Evolutionary conservation across 371 early-diverging fungal genomes (phyloP).

Genomic region (Apophysomyces elegans): DNA sequence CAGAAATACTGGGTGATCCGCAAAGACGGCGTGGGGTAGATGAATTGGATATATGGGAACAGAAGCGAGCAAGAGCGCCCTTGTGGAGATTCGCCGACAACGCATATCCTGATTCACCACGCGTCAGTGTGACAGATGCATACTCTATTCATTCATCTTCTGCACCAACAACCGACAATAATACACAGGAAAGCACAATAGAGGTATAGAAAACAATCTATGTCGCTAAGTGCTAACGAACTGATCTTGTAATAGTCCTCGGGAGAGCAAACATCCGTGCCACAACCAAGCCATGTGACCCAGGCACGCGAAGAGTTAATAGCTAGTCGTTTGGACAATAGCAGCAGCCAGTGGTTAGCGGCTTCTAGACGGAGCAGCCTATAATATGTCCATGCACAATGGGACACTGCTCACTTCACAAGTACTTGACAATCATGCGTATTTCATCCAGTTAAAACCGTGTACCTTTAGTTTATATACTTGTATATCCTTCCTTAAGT

Average conservation of each 20-base stretch:
- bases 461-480: too few relatives aligned
- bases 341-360: slow-evolving; percentile 39
- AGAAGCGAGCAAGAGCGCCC: slow-evolving; percentile 19
- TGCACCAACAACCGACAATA: neutral
- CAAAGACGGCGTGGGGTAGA: slow-evolving; percentile 46
- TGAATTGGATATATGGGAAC: slow-evolving; percentile 44
- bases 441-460: too few relatives aligned
- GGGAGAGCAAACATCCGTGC: neutral
- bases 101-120: slow-evolving; percentile 31
- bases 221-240: neutral
- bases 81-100: slow-evolving; percentile 22
- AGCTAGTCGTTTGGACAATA: slow-evolving; percentile 29
- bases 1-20: slow-evolving; percentile 43
- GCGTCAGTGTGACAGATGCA: neutral
- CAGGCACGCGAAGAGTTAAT: slow-evolving; percentile 28
- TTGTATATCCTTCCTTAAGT: too few relatives aligned
- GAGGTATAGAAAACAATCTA: neutral
- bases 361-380: slow-evolving; percentile 18
- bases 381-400: neutral
- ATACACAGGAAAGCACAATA: neutral
- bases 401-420: too few relatives aligned
- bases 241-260: slow-evolving; percentile 1
- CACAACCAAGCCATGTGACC: slow-evolving; percentile 21
- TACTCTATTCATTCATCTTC: neutral
- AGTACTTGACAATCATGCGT: too few relatives aligned